Evolutionary conservation across 768 basidiomycete species (phyloP).

Genomic region (Tricholoma saponaceum): DNA sequence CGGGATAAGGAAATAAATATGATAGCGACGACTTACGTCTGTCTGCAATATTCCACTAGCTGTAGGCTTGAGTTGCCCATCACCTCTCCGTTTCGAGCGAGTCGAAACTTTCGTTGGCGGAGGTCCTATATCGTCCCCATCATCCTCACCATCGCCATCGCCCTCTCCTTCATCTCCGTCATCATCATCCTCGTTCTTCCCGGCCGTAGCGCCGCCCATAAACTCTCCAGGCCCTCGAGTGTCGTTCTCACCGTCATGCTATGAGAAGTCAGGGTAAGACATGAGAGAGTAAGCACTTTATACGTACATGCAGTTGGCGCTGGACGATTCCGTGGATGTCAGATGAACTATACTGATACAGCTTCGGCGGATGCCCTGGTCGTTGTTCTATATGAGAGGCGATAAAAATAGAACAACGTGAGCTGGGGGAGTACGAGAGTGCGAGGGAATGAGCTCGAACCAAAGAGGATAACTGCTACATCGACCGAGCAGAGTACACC

Average conservation of each 20-base stretch:
- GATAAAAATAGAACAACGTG: slow-evolving; percentile 35
- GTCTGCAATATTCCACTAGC: slow-evolving; percentile 12
- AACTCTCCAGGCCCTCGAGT: slow-evolving; percentile 44
- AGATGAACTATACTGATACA: slow-evolving; percentile 77
- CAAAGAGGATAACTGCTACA: slow-evolving; percentile 86
- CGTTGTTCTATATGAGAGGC: slow-evolving; percentile 55
- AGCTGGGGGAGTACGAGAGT: slow-evolving; percentile 1
- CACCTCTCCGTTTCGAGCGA: slow-evolving; percentile 25
- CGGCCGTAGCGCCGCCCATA: slow-evolving; percentile 26
- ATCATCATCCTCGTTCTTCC: slow-evolving; percentile 9
- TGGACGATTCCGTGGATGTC: slow-evolving; percentile 70
- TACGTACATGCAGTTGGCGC: slow-evolving; percentile 51
- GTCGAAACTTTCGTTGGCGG: neutral
- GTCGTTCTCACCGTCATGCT: slow-evolving; percentile 51
- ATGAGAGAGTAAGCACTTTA: slow-evolving; percentile 6
- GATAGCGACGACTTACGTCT: slow-evolving; percentile 8
- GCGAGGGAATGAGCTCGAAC: slow-evolving; percentile 15
- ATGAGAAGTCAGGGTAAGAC: neutral
- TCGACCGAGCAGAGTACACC: slow-evolving; percentile 87
- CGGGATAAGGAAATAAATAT: neutral
- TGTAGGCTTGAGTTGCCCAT: slow-evolving; percentile 28
- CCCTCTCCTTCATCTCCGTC: slow-evolving; percentile 30
- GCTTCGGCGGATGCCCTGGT: slow-evolving; percentile 73
- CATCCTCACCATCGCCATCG: slow-evolving; percentile 11
- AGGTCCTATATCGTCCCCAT: slow-evolving; percentile 22